Percentiles rank a stretch among this genome's conserved stretches.
phyloP scores from a whole-genome alignment of 208 protist species.

The Endotrypanum monterogeii region DNA sequence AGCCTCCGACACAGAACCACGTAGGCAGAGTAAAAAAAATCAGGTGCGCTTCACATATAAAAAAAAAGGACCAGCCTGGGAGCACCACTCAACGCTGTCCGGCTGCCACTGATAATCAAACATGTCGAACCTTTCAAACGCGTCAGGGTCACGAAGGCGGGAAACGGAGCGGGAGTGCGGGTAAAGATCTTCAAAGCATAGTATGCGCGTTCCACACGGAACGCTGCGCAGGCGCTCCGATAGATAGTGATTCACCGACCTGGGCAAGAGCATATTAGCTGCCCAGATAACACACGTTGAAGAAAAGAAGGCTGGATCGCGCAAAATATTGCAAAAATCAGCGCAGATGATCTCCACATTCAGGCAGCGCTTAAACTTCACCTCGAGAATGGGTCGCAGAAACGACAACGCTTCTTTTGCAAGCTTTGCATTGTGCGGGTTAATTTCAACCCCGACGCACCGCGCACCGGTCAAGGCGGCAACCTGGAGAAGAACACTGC shows the following conservation, averaged over 20 bases:
- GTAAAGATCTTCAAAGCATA: constrained; percentile 82
- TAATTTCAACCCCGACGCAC: constrained; percentile 84
- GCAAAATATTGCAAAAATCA: constrained; percentile 66
- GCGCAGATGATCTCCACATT: constrained; percentile 68
- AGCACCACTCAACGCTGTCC: constrained; percentile 74
- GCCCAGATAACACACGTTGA: constrained; percentile 65
- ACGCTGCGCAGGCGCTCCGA: constrained; percentile 63
- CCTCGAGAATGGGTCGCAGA: constrained; percentile 58
- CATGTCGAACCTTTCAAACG: constrained; percentile 75
- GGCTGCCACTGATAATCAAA: constrained; percentile 75
- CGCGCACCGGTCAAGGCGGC: constrained; percentile 67
- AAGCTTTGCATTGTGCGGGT: constrained; percentile 62
- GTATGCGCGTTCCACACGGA: constrained; percentile 59
- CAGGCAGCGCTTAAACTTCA: constrained; percentile 34
- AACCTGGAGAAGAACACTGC: constrained; percentile 88
- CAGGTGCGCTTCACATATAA: constrained; percentile 40
- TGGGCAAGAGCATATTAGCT: constrained; percentile 75
- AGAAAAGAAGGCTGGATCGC: constrained; percentile 34
- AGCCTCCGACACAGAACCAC: not conserved
- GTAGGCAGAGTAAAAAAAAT: constrained; percentile 9
- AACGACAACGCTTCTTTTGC: constrained; percentile 52
- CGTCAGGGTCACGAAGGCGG: constrained; percentile 66
- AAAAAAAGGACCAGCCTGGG: constrained; percentile 58
- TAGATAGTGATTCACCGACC: constrained; percentile 73
- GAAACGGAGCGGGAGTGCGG: constrained; percentile 69